phyloP scores from a whole-genome alignment of 179 eudicot genomes.

The Spinacia oleracea region DNA sequence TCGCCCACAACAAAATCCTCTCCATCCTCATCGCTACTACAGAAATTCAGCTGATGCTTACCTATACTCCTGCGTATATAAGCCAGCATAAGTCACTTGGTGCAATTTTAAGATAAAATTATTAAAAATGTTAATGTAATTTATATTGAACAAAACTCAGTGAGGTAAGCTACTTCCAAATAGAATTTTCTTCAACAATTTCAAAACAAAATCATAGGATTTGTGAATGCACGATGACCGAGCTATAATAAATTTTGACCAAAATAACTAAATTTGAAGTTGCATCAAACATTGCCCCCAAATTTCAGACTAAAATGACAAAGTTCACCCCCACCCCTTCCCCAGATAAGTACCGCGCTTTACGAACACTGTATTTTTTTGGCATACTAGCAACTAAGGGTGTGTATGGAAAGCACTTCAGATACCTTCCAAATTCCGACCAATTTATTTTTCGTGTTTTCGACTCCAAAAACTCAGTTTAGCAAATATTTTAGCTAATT shows the following conservation, averaged over 20 bases:
- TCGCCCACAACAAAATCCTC: constrained; percentile 29
- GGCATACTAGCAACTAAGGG: background rate
- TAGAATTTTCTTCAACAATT: background rate
- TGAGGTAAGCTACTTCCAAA: background rate
- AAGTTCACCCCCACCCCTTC: no score
- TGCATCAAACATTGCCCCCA: no score
- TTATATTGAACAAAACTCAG: background rate
- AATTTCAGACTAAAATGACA: no score
- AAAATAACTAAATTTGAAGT: no score
- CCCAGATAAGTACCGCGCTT: no score
- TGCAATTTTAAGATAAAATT: background rate
- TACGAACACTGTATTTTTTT: background rate
- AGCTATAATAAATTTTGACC: background rate
- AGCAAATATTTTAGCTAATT: background rate
- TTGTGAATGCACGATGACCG: background rate
- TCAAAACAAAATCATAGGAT: background rate
- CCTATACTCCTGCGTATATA: constrained; percentile 26
- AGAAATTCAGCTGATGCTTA: constrained; percentile 34
- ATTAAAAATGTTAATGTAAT: background rate
- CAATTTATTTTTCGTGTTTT: background rate
- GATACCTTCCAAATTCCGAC: background rate
- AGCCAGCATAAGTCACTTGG: background rate
- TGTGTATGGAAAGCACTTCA: background rate
- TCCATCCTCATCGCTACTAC: constrained; percentile 35
- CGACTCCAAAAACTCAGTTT: background rate